A percentile compares a stretch with the other conserved stretches of the same genome.
These are phyloP conservation scores for Komagataella pseudopastoris DNA, from an alignment of 805 yeast genomes.

Conservation along the genomic window DNA sequence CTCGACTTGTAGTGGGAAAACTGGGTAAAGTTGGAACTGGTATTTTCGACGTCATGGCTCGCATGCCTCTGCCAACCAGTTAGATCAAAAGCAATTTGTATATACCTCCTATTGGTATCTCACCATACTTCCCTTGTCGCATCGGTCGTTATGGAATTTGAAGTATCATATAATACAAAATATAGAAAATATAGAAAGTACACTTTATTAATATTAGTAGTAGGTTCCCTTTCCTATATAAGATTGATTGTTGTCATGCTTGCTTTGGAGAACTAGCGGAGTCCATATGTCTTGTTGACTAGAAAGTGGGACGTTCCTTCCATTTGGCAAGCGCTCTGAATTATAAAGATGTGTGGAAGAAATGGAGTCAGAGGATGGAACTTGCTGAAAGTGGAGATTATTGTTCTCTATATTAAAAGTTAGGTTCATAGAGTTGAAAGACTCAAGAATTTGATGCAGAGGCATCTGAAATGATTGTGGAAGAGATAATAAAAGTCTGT, in stretches of 20 bases:
- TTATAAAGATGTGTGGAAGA: not conserved
- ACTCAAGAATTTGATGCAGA: not conserved
- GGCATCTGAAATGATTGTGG: not conserved
- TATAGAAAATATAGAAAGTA: not conserved
- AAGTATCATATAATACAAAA: not conserved
- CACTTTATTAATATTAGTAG: not conserved
- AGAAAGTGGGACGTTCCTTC: slow-evolving; percentile 1
- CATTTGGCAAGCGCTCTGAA: slow-evolving; percentile 2
- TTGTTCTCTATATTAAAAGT: slow-evolving; percentile 4
- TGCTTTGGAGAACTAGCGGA: not conserved
- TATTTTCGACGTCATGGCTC: slow-evolving; percentile 66
- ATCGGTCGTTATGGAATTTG: not conserved
- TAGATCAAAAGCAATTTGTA: not conserved
- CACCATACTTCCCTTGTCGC: not conserved
- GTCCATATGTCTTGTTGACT: not conserved
- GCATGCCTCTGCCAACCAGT: slow-evolving; percentile 20
- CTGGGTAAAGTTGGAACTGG: slow-evolving; percentile 92
- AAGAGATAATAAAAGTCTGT: not conserved
- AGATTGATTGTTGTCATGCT: not conserved
- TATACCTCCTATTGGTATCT: not conserved
- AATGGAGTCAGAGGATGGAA: not conserved
- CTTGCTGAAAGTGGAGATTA: slow-evolving; percentile 1
- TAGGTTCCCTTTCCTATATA: not conserved
- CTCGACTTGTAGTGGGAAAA: slow-evolving; percentile 86
- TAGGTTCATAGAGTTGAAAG: slow-evolving; percentile 1